Conservation (phyloP, 2,329 filamentous ascomycete species). For the Xylariales sp. region DNA sequence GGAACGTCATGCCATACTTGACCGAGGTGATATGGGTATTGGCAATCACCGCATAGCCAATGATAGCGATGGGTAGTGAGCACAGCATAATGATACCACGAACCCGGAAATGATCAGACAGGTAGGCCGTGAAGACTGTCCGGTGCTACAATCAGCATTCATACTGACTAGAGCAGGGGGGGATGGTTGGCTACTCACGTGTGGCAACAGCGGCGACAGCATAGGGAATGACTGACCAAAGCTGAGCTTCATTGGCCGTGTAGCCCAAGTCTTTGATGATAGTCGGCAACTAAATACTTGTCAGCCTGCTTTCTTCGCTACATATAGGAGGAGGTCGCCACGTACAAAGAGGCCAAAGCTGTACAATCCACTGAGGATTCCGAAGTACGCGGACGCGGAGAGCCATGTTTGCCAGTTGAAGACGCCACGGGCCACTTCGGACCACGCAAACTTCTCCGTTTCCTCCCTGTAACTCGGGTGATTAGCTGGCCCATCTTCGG, state of each 20-base stretch:
- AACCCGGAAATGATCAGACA: constrained; percentile 70
- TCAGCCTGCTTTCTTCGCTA: neutral
- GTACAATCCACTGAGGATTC: constrained; percentile 68
- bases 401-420: constrained; percentile 72
- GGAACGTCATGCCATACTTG: constrained; percentile 74
- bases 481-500: constrained; percentile 36
- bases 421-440: constrained; percentile 70
- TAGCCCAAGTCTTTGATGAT: constrained; percentile 70
- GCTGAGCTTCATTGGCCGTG: constrained; percentile 67
- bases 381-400: constrained; percentile 70
- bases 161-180: constrained; percentile 17
- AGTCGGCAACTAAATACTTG: constrained; percentile 64
- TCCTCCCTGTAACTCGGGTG: constrained; percentile 40
- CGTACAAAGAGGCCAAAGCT: constrained; percentile 73
- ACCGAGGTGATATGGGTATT: constrained; percentile 64
- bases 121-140: constrained; percentile 62
- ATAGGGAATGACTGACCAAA: constrained; percentile 74
- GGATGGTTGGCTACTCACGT: constrained; percentile 50
- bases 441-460: constrained; percentile 67
- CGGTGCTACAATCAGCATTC: constrained; percentile 10
- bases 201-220: constrained; percentile 68
- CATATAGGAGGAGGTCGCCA: constrained; percentile 17
- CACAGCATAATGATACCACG: constrained; percentile 72
- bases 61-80: constrained; percentile 71
- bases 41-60: constrained; percentile 73